A percentile compares a stretch with the other conserved stretches of the same genome.
phyloP scores from a whole-genome alignment of 1,139 yeast species.

The Saccharomycopsis phalli region DNA sequence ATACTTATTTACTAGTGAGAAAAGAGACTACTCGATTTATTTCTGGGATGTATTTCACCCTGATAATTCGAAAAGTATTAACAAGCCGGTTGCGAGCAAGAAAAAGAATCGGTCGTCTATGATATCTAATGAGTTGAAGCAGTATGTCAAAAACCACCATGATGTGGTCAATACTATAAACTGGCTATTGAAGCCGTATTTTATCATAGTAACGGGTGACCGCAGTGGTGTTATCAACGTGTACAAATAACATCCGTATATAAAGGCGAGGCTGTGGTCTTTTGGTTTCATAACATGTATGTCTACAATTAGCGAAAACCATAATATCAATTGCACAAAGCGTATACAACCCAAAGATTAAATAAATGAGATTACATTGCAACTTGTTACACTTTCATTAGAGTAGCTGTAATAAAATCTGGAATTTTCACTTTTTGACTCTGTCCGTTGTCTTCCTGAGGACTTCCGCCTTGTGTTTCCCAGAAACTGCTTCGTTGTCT shows the following conservation, averaged over 20 bases:
- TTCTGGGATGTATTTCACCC: slow-evolving; percentile 40
- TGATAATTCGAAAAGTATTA: slow-evolving; percentile 28
- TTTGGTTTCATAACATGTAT: too few relatives aligned
- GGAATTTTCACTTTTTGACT: too few relatives aligned
- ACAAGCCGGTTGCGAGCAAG: slow-evolving; percentile 26
- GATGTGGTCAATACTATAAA: slow-evolving; percentile 46
- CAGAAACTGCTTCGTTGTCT: too few relatives aligned
- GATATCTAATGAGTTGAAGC: slow-evolving; percentile 31
- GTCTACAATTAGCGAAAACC: too few relatives aligned
- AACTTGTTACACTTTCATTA: too few relatives aligned
- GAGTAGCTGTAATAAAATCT: too few relatives aligned
- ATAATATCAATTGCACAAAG: too few relatives aligned
- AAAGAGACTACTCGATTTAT: slow-evolving; percentile 34
- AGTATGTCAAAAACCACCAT: slow-evolving; percentile 33
- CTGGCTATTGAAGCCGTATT: slow-evolving; percentile 42
- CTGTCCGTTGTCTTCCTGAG: too few relatives aligned
- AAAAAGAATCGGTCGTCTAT: slow-evolving; percentile 27
- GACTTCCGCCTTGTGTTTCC: too few relatives aligned
- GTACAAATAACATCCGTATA: slow-evolving; percentile 34
- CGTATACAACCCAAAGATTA: too few relatives aligned
- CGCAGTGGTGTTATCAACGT: slow-evolving; percentile 54
- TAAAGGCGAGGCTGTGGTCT: too few relatives aligned
- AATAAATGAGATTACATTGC: too few relatives aligned
- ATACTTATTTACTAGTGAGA: slow-evolving; percentile 28
- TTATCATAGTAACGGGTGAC: slow-evolving; percentile 56